Percentiles rank a stretch among this genome's conserved stretches.
Conservation (phyloP, 108 stramenopile species). For the Seminavis robusta region DNA sequence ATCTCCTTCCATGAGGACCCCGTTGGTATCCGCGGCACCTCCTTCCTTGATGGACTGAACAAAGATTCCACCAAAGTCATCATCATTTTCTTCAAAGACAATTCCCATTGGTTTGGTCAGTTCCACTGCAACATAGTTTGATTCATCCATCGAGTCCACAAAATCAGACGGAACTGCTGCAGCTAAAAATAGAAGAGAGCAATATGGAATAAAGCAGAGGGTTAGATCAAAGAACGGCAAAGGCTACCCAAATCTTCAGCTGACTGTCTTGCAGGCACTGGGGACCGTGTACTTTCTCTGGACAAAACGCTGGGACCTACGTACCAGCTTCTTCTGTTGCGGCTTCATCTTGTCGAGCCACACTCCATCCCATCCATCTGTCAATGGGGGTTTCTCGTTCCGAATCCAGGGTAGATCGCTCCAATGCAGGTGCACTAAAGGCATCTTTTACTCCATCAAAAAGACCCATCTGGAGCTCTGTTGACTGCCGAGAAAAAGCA, state of each 20-base stretch:
- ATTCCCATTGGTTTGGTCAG: conserved; percentile 90
- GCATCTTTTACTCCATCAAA: conserved; percentile 87
- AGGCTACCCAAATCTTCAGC: too few relatives aligned
- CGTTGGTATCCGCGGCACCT: conserved; percentile 59
- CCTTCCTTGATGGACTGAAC: conserved; percentile 71
- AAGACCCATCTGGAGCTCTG: conserved; percentile 33
- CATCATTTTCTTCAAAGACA: conserved; percentile 90
- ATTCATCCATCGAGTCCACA: conserved; percentile 82
- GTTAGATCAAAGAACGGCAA: not conserved
- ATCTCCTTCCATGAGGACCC: conserved; percentile 61
- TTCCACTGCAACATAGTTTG: conserved; percentile 63
- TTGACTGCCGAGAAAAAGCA: not conserved
- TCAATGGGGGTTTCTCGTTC: conserved; percentile 89
- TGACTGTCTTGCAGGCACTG: too few relatives aligned
- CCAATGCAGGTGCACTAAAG: conserved; percentile 69
- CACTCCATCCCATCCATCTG: conserved; percentile 91
- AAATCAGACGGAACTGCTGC: conserved; percentile 31
- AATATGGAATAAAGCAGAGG: not conserved
- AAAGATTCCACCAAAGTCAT: conserved; percentile 80
- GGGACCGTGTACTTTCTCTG: not conserved
- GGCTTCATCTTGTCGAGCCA: conserved; percentile 41
- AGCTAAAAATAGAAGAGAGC: not conserved
- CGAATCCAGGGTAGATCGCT: conserved; percentile 43
- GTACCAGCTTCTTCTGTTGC: conserved; percentile 17
- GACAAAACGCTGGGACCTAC: not conserved